These are phyloP conservation scores for Lunasporangiospora selenospora DNA, from an alignment of 192 early-diverging fungal genomes.

Conservation along the genomic window DNA sequence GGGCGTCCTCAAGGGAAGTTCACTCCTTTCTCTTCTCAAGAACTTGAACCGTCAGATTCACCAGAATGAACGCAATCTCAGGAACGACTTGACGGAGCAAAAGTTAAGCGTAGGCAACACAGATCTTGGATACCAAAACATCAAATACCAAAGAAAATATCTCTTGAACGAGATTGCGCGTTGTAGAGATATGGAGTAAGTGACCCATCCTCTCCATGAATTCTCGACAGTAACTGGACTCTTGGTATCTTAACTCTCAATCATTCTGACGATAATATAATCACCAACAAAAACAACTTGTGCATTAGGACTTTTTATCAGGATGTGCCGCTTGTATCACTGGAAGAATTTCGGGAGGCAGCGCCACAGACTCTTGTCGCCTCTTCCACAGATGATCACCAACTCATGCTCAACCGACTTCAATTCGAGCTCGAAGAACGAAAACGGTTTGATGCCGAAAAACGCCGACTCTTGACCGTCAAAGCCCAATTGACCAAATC, in stretches of 20 bases:
- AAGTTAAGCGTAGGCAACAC: conserved; percentile 22
- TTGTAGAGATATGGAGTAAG: conserved; percentile 46
- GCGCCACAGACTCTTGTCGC: conserved; percentile 21
- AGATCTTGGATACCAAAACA: conserved; percentile 39
- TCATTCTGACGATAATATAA: not conserved
- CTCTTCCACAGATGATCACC: conserved; percentile 16
- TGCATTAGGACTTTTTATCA: conserved; percentile 31
- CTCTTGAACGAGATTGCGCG: conserved; percentile 39
- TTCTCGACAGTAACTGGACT: no score
- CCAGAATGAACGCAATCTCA: conserved; percentile 26
- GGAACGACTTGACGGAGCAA: conserved; percentile 36
- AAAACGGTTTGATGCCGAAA: conserved; percentile 42
- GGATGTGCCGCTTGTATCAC: conserved; percentile 32
- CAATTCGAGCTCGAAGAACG: conserved; percentile 44
- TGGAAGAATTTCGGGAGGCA: conserved; percentile 28
- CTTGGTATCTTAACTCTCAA: not conserved
- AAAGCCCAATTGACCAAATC: conserved; percentile 28
- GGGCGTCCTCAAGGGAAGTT: not conserved
- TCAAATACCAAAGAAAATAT: conserved; percentile 47
- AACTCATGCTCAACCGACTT: conserved; percentile 38
- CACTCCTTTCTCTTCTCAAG: conserved; percentile 21
- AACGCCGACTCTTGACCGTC: conserved; percentile 31
- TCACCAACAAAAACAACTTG: not conserved
- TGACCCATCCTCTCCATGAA: not conserved
- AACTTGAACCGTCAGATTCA: conserved; percentile 22